phyloP scores from a whole-genome alignment of 306 rosid genomes.

The Begonia loranthoides region DNA sequence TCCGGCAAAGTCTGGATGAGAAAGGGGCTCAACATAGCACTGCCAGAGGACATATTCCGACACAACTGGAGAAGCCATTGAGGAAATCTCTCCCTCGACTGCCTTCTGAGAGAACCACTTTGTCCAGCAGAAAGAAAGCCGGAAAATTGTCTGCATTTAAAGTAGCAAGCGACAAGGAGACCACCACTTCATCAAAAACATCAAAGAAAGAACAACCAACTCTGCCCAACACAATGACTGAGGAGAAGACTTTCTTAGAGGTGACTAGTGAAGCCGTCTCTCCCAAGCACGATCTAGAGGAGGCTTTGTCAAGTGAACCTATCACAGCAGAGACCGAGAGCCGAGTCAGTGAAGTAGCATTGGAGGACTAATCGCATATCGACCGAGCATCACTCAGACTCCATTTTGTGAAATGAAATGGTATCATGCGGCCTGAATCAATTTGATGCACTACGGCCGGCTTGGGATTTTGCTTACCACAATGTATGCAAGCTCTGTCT shows the following conservation, averaged over 20 bases:
- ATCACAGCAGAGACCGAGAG: conserved; percentile 20
- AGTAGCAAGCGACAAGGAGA: conserved; percentile 22
- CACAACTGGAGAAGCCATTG: conserved; percentile 53
- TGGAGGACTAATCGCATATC: no score
- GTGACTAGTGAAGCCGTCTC: conserved; percentile 11
- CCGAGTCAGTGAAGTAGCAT: no score
- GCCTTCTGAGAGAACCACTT: conserved; percentile 49
- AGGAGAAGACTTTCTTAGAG: conserved; percentile 15
- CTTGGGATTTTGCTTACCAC: no score
- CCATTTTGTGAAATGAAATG: no score
- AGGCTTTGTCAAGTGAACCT: conserved; percentile 18
- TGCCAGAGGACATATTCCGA: conserved; percentile 31
- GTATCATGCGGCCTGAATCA: no score
- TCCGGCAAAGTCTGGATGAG: conserved; percentile 64
- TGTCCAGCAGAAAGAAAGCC: conserved; percentile 25
- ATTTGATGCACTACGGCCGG: no score
- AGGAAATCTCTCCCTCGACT: conserved; percentile 85
- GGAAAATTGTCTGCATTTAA: conserved; percentile 33
- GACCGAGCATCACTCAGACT: no score
- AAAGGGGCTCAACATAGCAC: conserved; percentile 38
- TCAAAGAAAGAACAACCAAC: conserved; percentile 20
- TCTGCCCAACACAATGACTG: conserved; percentile 7
- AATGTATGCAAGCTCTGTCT: no score
- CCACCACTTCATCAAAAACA: conserved; percentile 24
- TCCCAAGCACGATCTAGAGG: conserved; percentile 9